A percentile compares a stretch with the other conserved stretches of the same genome.
These are phyloP conservation scores for Deinandra increscens DNA, from an alignment of 129 eudicot species.

Conservation along the genomic window DNA sequence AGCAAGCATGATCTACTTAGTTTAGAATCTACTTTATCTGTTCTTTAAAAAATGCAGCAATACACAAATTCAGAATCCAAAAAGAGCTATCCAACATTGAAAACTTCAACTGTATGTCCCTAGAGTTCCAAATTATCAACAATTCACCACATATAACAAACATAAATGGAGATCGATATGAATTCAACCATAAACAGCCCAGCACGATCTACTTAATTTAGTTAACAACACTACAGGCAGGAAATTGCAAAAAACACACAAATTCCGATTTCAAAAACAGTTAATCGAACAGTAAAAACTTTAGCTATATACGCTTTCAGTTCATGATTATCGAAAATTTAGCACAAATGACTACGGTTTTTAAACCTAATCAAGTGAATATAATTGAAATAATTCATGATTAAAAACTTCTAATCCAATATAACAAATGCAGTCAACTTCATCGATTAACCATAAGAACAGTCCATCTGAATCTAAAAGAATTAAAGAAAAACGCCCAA, in stretches of 20 bases:
- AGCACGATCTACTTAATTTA: not conserved
- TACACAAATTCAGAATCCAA: not conserved
- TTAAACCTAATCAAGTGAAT: too few relatives aligned
- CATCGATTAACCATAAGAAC: not conserved
- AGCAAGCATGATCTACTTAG: not conserved
- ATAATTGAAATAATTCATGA: not conserved
- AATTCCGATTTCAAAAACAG: too few relatives aligned
- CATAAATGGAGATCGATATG: not conserved
- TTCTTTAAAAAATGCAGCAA: not conserved
- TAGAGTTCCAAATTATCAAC: slow-evolving; percentile 2
- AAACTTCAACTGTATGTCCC: not conserved
- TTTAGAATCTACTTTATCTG: not conserved
- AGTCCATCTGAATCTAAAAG: not conserved
- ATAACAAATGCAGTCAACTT: not conserved
- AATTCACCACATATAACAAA: slow-evolving; percentile 3
- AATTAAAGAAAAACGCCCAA: not conserved
- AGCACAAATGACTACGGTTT: not conserved
- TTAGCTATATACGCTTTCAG: too few relatives aligned
- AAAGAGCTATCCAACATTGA: not conserved
- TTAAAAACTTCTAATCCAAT: not conserved
- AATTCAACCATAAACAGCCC: not conserved
- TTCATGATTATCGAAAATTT: too few relatives aligned
- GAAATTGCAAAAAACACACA: not conserved
- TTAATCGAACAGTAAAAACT: too few relatives aligned
- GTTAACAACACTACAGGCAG: not conserved